phyloP scores from a whole-genome alignment of 345 rosid genomes.

The Draba incana region DNA sequence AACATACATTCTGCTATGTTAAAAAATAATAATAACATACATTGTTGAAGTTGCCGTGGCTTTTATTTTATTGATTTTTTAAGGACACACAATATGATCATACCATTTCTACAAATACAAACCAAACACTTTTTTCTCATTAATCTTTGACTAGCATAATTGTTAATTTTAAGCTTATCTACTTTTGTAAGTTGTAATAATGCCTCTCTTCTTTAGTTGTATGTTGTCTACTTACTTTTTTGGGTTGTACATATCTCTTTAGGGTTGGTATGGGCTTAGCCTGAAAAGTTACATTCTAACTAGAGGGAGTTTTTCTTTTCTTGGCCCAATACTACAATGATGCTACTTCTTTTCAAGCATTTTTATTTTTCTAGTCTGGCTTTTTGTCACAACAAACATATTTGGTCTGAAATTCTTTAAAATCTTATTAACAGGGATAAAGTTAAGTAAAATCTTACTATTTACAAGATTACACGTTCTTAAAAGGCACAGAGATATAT shows the following conservation, averaged over 20 bases:
- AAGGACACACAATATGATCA: too few species aligned
- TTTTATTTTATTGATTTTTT: too few species aligned
- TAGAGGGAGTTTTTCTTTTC: background rate
- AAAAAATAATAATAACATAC: too few species aligned
- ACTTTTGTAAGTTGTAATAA: background rate
- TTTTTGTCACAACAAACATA: background rate
- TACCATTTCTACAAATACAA: too few species aligned
- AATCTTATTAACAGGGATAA: too few species aligned
- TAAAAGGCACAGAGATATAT: background rate
- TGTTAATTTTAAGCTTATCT: background rate
- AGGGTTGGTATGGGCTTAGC: background rate
- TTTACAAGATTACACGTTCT: background rate
- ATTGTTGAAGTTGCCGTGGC: too few species aligned
- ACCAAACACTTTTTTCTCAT: background rate
- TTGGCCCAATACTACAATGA: constrained; percentile 3
- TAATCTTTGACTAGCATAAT: background rate
- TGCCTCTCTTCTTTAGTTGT: background rate
- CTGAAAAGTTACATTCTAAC: background rate
- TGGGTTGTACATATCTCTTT: background rate
- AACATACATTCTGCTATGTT: too few species aligned
- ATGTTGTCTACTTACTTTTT: background rate
- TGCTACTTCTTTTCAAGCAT: background rate
- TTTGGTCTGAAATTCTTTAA: background rate
- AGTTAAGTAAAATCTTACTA: background rate
- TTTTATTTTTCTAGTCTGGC: background rate